These are phyloP conservation scores for Tricholoma bakamatsutake DNA, from an alignment of 768 basidiomycete species.

Conservation along the genomic window DNA sequence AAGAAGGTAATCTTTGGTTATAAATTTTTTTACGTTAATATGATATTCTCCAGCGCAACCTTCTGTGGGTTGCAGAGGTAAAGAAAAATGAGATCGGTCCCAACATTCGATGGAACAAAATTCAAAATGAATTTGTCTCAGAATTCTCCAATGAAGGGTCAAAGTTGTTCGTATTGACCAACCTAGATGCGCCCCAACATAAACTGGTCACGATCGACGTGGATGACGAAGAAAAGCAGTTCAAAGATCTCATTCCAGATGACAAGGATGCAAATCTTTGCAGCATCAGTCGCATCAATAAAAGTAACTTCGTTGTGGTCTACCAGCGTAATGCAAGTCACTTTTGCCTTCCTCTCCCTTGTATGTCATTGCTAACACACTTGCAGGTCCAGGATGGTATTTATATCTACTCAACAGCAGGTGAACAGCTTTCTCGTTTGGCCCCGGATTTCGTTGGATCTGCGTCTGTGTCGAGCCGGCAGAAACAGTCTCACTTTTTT, in stretches of 20 bases:
- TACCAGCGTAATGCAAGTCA: slow-evolving; percentile 68
- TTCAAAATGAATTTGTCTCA: slow-evolving; percentile 64
- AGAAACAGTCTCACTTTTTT: slow-evolving; percentile 58
- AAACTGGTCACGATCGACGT: slow-evolving; percentile 64
- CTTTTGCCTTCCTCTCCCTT: background rate
- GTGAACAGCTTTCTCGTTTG: slow-evolving; percentile 48
- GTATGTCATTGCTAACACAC: slow-evolving; percentile 1
- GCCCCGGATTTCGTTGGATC: slow-evolving; percentile 66
- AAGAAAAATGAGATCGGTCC: slow-evolving; percentile 40
- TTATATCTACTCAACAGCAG: slow-evolving; percentile 58
- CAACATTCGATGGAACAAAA: slow-evolving; percentile 67
- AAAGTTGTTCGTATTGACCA: slow-evolving; percentile 59
- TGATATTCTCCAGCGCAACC: slow-evolving; percentile 49
- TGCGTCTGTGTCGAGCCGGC: slow-evolving; percentile 43
- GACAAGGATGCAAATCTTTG: slow-evolving; percentile 55
- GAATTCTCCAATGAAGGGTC: slow-evolving; percentile 62
- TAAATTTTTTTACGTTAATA: background rate
- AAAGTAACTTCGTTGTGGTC: slow-evolving; percentile 51
- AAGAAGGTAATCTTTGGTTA: slow-evolving; percentile 13
- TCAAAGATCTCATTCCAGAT: slow-evolving; percentile 64
- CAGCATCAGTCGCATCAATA: slow-evolving; percentile 38
- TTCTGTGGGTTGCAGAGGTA: slow-evolving; percentile 70
- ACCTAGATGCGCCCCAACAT: slow-evolving; percentile 58
- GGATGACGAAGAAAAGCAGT: slow-evolving; percentile 38
- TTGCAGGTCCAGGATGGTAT: slow-evolving; percentile 72